A percentile compares a stretch with the other conserved stretches of the same genome.
These are phyloP conservation scores for Hyparrhenia diplandra DNA, from an alignment of 176 grass and related monocot species.

Conservation along the genomic window DNA sequence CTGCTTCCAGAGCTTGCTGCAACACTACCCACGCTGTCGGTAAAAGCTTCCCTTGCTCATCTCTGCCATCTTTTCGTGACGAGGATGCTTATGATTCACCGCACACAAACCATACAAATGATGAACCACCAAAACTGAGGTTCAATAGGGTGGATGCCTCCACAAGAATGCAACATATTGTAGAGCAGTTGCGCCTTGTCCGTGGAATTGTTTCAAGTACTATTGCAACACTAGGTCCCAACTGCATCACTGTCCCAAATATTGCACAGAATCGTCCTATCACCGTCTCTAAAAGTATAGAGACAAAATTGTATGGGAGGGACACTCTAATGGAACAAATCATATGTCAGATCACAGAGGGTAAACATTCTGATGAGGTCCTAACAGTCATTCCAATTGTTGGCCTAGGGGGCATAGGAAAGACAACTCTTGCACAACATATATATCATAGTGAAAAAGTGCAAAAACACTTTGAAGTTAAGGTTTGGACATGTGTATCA, in stretches of 20 bases:
- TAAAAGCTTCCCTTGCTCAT: neutral
- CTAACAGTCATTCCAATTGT: slow-evolving; percentile 25
- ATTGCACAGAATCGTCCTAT: neutral
- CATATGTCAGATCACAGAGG: neutral
- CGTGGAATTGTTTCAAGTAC: neutral
- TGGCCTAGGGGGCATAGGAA: neutral
- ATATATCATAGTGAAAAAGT: too few relatives aligned
- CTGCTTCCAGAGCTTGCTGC: neutral
- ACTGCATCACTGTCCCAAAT: neutral
- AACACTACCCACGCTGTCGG: neutral
- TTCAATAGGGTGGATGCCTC: neutral
- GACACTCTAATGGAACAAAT: neutral
- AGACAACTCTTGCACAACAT: too few relatives aligned
- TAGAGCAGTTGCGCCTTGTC: neutral
- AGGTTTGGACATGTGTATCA: too few relatives aligned
- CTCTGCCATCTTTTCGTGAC: neutral
- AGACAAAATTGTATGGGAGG: slow-evolving; percentile 4
- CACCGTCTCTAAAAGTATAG: neutral
- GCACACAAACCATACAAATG: too few relatives aligned
- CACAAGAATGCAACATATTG: neutral
- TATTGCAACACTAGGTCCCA: neutral
- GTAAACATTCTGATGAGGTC: neutral
- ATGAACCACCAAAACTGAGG: neutral
- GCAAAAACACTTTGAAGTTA: too few relatives aligned
- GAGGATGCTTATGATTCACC: too few relatives aligned